Percentiles rank a stretch among this genome's conserved stretches.
Evolutionary conservation across 192 early-diverging fungal species (phyloP).

Genomic region (Backusella liffmaniae): DNA sequence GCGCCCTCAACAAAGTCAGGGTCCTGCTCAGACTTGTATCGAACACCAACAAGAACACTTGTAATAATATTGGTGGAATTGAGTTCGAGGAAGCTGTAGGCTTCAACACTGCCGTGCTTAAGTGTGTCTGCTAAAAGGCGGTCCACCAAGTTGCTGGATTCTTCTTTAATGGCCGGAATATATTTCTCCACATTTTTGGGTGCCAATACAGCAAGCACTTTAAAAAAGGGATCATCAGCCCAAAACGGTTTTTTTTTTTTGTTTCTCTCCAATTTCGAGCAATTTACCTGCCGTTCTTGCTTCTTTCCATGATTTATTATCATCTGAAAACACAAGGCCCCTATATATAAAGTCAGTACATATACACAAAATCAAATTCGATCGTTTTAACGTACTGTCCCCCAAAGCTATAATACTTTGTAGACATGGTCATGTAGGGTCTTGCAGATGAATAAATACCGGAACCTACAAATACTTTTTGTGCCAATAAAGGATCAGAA

Average conservation of each 20-base stretch:
- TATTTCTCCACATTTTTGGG: conserved; percentile 4
- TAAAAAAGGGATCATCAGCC: too few species aligned
- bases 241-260: too few species aligned
- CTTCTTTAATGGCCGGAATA: neutral
- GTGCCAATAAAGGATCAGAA: neutral
- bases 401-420: neutral
- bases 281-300: conserved; percentile 9
- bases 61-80: conserved; percentile 3
- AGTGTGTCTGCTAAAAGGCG: neutral
- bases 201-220: conserved; percentile 1
- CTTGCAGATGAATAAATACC: neutral
- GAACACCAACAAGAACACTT: neutral
- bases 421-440: neutral
- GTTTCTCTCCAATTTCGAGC: too few species aligned
- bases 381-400: neutral
- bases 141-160: neutral
- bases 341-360: neutral
- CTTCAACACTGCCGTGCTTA: neutral
- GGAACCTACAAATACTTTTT: conserved; percentile 9
- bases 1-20: neutral
- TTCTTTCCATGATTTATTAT: neutral
- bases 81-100: neutral
- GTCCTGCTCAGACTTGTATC: neutral
- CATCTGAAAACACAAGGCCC: neutral
- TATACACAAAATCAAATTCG: neutral